phyloP scores from a whole-genome alignment of 192 early-diverging fungal genomes.

The Podila clonocystis region DNA sequence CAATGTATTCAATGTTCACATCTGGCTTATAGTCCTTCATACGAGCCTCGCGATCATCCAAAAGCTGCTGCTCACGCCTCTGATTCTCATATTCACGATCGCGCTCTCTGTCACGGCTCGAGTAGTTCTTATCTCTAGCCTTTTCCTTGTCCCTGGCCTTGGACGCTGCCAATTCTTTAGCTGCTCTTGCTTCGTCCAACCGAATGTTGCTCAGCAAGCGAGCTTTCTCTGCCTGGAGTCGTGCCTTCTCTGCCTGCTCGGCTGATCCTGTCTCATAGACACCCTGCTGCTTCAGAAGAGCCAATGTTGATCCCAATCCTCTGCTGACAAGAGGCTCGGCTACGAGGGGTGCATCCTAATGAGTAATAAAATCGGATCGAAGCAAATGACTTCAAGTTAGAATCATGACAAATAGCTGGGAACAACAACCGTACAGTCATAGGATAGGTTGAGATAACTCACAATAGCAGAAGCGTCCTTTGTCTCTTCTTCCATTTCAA shows the following conservation, averaged over 20 bases:
- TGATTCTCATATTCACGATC: conserved; percentile 63
- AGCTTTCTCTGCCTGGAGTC: conserved; percentile 63
- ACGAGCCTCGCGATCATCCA: conserved; percentile 80
- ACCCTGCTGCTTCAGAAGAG: conserved; percentile 85
- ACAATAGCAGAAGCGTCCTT: conserved; percentile 8
- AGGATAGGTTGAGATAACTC: too few species aligned
- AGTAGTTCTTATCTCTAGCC: conserved; percentile 59
- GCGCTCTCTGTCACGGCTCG: conserved; percentile 47
- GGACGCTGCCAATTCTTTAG: conserved; percentile 72
- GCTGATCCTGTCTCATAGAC: conserved; percentile 63
- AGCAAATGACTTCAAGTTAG: too few species aligned
- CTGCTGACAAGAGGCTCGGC: conserved; percentile 85
- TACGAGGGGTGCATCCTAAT: conserved; percentile 30
- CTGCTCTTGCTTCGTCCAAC: conserved; percentile 63
- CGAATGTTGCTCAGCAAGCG: conserved; percentile 81
- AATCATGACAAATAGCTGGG: background rate
- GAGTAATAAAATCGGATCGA: background rate
- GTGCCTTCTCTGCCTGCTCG: conserved; percentile 76
- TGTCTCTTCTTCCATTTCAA: conserved; percentile 24
- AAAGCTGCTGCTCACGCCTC: conserved; percentile 67
- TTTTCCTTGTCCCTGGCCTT: conserved; percentile 68
- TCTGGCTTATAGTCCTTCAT: conserved; percentile 94
- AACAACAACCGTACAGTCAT: background rate
- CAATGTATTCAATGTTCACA: conserved; percentile 90
- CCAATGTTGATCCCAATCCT: conserved; percentile 86